These are phyloP conservation scores for Barnettozyma siamensis DNA, from an alignment of 805 yeast genomes.

Conservation along the genomic window DNA sequence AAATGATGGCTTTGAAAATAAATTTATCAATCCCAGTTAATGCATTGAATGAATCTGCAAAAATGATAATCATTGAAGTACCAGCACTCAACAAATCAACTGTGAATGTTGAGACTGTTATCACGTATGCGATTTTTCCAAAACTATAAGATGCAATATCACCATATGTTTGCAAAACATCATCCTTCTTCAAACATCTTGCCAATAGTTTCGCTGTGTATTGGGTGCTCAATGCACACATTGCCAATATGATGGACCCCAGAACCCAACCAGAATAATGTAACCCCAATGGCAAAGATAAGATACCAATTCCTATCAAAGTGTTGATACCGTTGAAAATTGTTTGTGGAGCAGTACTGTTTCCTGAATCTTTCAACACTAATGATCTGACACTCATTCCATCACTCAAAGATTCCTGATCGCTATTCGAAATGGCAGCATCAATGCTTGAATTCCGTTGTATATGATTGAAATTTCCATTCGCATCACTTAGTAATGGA, in stretches of 20 bases:
- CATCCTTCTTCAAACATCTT: conserved; percentile 35
- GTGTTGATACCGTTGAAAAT: conserved; percentile 74
- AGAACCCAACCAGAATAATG: conserved; percentile 61
- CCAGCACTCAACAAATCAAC: conserved; percentile 59
- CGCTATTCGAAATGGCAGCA: conserved; percentile 1
- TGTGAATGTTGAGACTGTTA: conserved; percentile 45
- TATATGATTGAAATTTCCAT: not conserved
- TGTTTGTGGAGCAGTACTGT: conserved; percentile 68
- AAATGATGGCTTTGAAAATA: conserved; percentile 38
- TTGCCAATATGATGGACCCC: conserved; percentile 38
- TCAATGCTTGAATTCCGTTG: not conserved
- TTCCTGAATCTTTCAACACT: conserved; percentile 24
- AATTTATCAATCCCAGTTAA: conserved; percentile 35
- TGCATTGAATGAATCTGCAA: conserved; percentile 55
- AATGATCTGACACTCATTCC: conserved; percentile 14
- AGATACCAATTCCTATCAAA: conserved; percentile 67
- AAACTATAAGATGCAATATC: conserved; percentile 49
- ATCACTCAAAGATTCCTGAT: conserved; percentile 3
- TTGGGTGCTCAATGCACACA: conserved; percentile 45
- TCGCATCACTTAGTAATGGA: conserved; percentile 10
- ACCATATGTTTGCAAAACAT: conserved; percentile 45
- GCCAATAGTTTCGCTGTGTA: conserved; percentile 53
- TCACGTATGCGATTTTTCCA: conserved; percentile 38
- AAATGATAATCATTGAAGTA: conserved; percentile 49
- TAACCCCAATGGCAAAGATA: conserved; percentile 68